A percentile compares a stretch with the other conserved stretches of the same genome.
Conservation (phyloP, 2,329 filamentous ascomycete species). For the Pestalotiopsis sp. region DNA sequence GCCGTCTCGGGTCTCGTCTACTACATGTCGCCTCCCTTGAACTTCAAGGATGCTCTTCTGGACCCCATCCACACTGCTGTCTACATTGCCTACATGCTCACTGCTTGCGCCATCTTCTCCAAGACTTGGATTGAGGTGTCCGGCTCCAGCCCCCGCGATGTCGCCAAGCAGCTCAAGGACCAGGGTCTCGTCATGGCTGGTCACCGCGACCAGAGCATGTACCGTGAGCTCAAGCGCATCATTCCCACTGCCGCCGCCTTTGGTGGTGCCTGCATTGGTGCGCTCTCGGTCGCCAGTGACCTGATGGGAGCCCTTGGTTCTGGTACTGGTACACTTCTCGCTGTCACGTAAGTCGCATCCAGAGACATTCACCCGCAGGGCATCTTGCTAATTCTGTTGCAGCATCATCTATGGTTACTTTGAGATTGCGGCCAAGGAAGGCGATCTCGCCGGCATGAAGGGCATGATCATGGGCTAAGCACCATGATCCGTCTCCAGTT, state of each 20-base stretch:
- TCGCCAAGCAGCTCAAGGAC: constrained; percentile 99
- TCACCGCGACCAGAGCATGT: constrained; percentile 99
- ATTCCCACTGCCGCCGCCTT: constrained; percentile 98
- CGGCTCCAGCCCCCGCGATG: constrained; percentile 94
- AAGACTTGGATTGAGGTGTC: constrained; percentile 99
- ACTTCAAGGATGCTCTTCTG: constrained; percentile 94
- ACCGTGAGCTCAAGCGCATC: constrained; percentile 99
- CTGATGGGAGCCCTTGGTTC: constrained; percentile 94
- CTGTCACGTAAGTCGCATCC: constrained; percentile 81
- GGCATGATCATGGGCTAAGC: constrained; percentile 71
- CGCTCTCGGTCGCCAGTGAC: constrained; percentile 92
- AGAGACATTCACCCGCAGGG: not conserved
- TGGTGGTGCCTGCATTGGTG: constrained; percentile 98
- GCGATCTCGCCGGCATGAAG: constrained; percentile 84
- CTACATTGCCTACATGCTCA: constrained; percentile 97
- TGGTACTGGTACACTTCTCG: constrained; percentile 95
- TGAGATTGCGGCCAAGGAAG: constrained; percentile 98
- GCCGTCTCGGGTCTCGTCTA: constrained; percentile 93
- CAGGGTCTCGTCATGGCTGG: constrained; percentile 99
- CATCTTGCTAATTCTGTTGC: constrained; percentile 32
- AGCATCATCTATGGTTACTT: constrained; percentile 99
- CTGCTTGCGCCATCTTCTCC: constrained; percentile 96
- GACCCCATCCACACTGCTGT: constrained; percentile 96
- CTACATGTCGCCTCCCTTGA: constrained; percentile 99
- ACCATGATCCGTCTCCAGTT: not conserved